These are phyloP conservation scores for Colletotrichum sp. DNA, from an alignment of 2,329 filamentous ascomycete genomes.

Conservation along the genomic window DNA sequence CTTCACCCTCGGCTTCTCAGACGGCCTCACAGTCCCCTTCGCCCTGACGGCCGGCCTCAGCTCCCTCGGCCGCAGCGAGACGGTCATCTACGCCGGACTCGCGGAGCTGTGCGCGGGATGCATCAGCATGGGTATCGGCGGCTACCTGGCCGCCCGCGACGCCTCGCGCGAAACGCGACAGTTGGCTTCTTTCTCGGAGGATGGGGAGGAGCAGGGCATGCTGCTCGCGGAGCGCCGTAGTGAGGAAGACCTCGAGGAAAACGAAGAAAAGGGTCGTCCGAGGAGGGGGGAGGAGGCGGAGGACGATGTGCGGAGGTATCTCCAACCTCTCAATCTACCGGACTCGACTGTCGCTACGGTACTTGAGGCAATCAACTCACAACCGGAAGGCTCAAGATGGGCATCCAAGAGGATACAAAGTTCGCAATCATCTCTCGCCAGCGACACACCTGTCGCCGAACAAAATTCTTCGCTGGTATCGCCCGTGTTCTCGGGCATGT, in stretches of 20 bases:
- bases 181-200: conserved; percentile 1
- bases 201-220: conserved; percentile 29
- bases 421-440: neutral
- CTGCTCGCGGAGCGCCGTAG: conserved; percentile 16
- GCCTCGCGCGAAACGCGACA: conserved; percentile 24
- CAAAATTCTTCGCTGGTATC: conserved; percentile 24
- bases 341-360: conserved; percentile 25
- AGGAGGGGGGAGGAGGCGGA: neutral
- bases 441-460: neutral
- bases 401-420: neutral
- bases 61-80: conserved; percentile 62
- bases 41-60: conserved; percentile 74
- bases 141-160: conserved; percentile 66
- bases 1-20: conserved; percentile 75
- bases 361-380: conserved; percentile 27
- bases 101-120: conserved; percentile 75
- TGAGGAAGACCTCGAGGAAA: too few relatives aligned
- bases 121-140: conserved; percentile 77
- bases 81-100: conserved; percentile 71
- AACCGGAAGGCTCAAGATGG: conserved; percentile 28
- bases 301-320: conserved; percentile 33
- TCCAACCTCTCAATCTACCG: conserved; percentile 35
- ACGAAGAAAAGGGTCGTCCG: too few relatives aligned
- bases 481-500: conserved; percentile 58
- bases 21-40: conserved; percentile 78